Percentiles rank a stretch among this genome's conserved stretches.
Evolutionary conservation across 805 yeast species (phyloP).

Genomic region (Candida caryicola): DNA sequence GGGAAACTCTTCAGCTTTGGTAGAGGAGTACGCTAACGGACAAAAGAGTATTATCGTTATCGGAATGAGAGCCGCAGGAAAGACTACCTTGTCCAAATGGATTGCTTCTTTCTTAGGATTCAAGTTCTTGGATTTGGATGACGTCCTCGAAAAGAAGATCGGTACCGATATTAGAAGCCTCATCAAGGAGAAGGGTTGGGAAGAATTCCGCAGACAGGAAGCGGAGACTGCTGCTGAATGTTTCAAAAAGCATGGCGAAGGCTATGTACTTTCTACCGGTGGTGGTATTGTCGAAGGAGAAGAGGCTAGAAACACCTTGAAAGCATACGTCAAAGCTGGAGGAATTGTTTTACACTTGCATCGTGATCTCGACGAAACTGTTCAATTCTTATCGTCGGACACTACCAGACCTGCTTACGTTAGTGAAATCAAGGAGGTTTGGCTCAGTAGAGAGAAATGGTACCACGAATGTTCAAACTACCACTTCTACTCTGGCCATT

Average conservation of each 20-base stretch:
- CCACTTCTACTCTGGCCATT: slow-evolving; percentile 73
- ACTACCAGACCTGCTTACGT: slow-evolving; percentile 84
- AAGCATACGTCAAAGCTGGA: slow-evolving; percentile 49
- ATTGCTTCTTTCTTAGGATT: slow-evolving; percentile 68
- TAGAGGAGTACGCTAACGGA: slow-evolving; percentile 32
- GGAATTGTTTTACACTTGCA: slow-evolving; percentile 90
- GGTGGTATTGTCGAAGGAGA: slow-evolving; percentile 90
- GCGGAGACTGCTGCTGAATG: slow-evolving; percentile 50
- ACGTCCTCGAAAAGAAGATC: slow-evolving; percentile 55
- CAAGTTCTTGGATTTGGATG: slow-evolving; percentile 73
- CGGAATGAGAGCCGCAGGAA: slow-evolving; percentile 99
- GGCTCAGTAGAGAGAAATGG: slow-evolving; percentile 77
- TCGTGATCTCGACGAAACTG: slow-evolving; percentile 79
- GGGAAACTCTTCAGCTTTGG: slow-evolving; percentile 16
- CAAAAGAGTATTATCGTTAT: slow-evolving; percentile 68
- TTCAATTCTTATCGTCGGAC: slow-evolving; percentile 71
- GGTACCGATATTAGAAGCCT: slow-evolving; percentile 55
- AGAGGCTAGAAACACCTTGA: slow-evolving; percentile 62
- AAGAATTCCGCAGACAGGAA: slow-evolving; percentile 73
- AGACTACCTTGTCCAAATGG: slow-evolving; percentile 81
- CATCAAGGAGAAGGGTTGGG: slow-evolving; percentile 78
- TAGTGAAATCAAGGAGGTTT: slow-evolving; percentile 77
- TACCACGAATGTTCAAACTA: slow-evolving; percentile 78
- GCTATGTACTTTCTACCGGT: slow-evolving; percentile 84
- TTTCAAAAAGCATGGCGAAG: slow-evolving; percentile 38